Base-by-base conservation (phyloP, 768 basidiomycete species). In the Scleroderma citrinum region DNA sequence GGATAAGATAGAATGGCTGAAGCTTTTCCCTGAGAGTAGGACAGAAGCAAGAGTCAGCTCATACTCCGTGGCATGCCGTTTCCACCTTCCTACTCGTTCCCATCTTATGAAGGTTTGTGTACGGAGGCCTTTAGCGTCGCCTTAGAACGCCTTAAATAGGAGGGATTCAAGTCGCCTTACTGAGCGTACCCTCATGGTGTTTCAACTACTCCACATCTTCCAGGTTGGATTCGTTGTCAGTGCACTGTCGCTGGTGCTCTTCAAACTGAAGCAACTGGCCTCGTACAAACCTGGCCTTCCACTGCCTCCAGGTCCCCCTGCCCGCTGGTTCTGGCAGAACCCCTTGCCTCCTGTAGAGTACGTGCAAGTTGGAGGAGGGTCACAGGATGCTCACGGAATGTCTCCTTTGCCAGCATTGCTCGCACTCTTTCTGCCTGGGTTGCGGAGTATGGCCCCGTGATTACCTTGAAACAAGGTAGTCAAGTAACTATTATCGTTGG, bases 391-490 rank as follows among this genome's bases (percentile, higher is more conserved):
- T 35, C 26, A 31, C 29, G 2, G 7, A 5, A 42, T 20, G 10
- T 23, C 2, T 3, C 19, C 5, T 11, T 29, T 12, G 35, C 21
- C 12, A 62, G 54, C 12, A 48, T 59, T 34, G 59, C 60, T n/a
- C 53, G 19, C 21, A 55, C 49, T 5, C 76, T 80, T 37, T 71
- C 78, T 36, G 71, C 76, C 45, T 79, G 78, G 74, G 77, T 76
- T 2, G 67, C 76, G 42, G 53, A 72, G 53, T 83, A 83, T 49
- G 83, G 82, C 0, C 81, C 83, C 0, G 71, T 83, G 1, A 74
- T 82, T 50, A 69, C 76, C 0, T 56, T 84, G 2, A 70, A 76
- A 2, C 75, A 76, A 54, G 81, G 81, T 1, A 56, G 45, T 11
- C 24, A 51, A 2, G 19, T 59, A 10, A 53, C 41, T 36, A 38